These are phyloP conservation scores for peach (Prunus persica) DNA, from an alignment of 306 rosid species.

Conservation along the genomic window Prunus_persica_NCBIv2 NC_034013.1:1453001-1453500, in stretches of 20 bases:
- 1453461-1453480: not conserved
- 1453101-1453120: slow-evolving; percentile 8
- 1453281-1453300: not conserved
- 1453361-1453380: not conserved
- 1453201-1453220: not conserved
- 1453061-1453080: not conserved
- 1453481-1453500: not conserved
- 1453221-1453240: not conserved
- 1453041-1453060: not conserved
- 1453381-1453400: not conserved
- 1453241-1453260: not conserved
- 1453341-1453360: not conserved
- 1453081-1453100: not conserved
- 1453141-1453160: slow-evolving; percentile 33
- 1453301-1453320: not conserved
- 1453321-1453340: not conserved
- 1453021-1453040: not conserved
- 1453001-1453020: not conserved
- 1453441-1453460: not conserved
- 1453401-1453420: not conserved
- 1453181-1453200: not conserved
- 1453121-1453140: slow-evolving; percentile 53
- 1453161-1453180: not conserved
- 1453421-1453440: not conserved
- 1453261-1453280: not conserved